phyloP scores from a whole-genome alignment of 805 yeast genomes.

The Metschnikowia cubensis region DNA sequence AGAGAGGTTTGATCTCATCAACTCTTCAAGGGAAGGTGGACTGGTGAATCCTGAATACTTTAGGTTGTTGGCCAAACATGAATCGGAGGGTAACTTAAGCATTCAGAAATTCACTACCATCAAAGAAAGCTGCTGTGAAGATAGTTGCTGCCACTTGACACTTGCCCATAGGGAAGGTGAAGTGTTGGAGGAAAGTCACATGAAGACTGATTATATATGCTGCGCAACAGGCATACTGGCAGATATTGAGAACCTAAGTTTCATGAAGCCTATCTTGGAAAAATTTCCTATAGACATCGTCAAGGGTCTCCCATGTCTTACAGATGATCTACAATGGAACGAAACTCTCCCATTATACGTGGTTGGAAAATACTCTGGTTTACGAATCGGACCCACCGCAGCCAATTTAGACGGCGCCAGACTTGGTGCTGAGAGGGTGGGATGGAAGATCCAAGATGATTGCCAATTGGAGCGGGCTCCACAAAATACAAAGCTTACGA shows the following conservation, averaged over 20 bases:
- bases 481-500: not conserved
- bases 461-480: not conserved
- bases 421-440: conserved; percentile 43
- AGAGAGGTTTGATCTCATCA: conserved; percentile 38
- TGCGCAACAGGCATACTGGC: conserved; percentile 42
- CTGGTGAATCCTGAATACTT: conserved; percentile 44
- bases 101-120: conserved; percentile 29
- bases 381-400: conserved; percentile 42
- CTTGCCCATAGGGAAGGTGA: conserved; percentile 11
- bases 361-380: conserved; percentile 41
- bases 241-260: conserved; percentile 25
- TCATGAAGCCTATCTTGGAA: conserved; percentile 26
- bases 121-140: conserved; percentile 23
- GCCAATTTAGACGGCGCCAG: conserved; percentile 48
- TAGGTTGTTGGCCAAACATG: conserved; percentile 27
- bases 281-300: conserved; percentile 30
- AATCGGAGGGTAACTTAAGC: conserved; percentile 27
- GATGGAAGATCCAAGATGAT: conserved; percentile 31
- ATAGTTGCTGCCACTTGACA: conserved; percentile 24
- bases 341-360: conserved; percentile 36
- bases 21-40: conserved; percentile 44
- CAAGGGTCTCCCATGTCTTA: conserved; percentile 39
- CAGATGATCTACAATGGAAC: conserved; percentile 43
- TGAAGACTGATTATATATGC: conserved; percentile 28
- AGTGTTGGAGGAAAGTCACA: conserved; percentile 2